These are phyloP conservation scores for Coelastrella sp. DNA, from an alignment of 139 green algal species.

Conservation along the genomic window DNA sequence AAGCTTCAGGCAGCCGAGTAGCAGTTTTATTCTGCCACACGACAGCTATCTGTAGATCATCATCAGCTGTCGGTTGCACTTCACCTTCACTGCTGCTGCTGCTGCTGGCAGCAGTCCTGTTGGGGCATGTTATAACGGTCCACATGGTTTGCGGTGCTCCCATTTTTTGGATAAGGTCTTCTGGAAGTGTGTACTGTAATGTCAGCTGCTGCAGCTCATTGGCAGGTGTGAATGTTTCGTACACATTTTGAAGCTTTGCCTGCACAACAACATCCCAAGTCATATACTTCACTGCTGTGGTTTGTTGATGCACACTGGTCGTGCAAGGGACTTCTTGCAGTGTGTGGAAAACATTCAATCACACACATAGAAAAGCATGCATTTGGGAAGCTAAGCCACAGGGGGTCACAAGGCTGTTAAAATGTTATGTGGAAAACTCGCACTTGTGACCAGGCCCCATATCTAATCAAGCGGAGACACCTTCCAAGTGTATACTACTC, in stretches of 20 bases:
- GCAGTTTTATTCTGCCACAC: constrained; percentile 70
- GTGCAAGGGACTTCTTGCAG: too few species aligned
- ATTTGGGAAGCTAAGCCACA: too few species aligned
- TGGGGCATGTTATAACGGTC: constrained; percentile 1
- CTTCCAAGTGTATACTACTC: too few species aligned
- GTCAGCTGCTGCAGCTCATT: constrained; percentile 1
- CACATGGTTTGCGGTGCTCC: constrained; percentile 29
- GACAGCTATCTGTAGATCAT: not conserved
- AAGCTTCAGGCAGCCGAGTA: constrained; percentile 74
- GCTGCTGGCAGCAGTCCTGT: not conserved
- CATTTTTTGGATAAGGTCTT: constrained; percentile 13
- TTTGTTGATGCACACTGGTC: too few species aligned
- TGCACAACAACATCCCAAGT: constrained; percentile 15
- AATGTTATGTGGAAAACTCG: too few species aligned
- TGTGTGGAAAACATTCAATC: too few species aligned
- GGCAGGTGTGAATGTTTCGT: not conserved
- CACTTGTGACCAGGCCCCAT: too few species aligned
- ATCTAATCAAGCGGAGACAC: too few species aligned
- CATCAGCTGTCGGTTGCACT: not conserved
- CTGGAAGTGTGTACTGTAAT: constrained; percentile 11
- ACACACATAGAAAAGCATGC: too few species aligned
- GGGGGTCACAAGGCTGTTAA: too few species aligned
- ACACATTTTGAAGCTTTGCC: constrained; percentile 12
- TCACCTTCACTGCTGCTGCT: not conserved
- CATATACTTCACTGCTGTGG: too few species aligned